Evolutionary conservation across 2,329 filamentous ascomycete species (phyloP), one percentile per base, ranked within the genome.

Genomic region (Claviceps purpurea): DNA sequence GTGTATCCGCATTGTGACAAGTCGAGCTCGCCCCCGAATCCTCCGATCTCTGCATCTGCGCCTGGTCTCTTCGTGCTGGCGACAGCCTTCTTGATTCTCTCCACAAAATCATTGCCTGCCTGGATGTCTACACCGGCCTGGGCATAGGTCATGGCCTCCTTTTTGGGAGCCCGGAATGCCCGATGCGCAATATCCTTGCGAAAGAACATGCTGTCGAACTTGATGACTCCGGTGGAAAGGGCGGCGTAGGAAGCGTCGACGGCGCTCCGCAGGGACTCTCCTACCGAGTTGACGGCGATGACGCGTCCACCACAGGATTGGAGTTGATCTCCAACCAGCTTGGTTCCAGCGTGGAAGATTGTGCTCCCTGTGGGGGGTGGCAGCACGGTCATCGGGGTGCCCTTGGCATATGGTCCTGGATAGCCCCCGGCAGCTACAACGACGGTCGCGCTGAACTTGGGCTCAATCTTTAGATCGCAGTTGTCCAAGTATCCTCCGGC

Each of bases 361-460:
- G 85, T 82, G 49, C 67, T 66, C n/a, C 70, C 73, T 2, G 66
- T 57, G 49, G 68, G 73, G 51, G 71, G 70, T 22, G 64, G 59
- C 18, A 66, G 62, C 11, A 85, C 71, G 49, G 65, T 68, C 68
- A 77, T 85, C 58, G 68, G 72, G 44, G 70, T 86, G 51, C 88
- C 89, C 72, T 95, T 95, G 50, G 79, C 76, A 66, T 97, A 97
- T 1, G 80, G 74, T 52, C 84, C 87, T 5, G 93, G 93, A 65
- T 98, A 98, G 3, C 93, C 93, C 22, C 85, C 88, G 8, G 93
- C 87, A 51, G 91, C 89, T 18, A 95, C 84, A n/a, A 97, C 89
- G 38, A 98, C 89, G 1, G 91, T 97, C 26, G 89, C 86, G 56
- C 89, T 89, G 62, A 85, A 93, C 56, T 79, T 81, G 48, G 75